phyloP scores from a whole-genome alignment of 2,329 filamentous ascomycete species.

The Fonsecaea pedrosoi region DNA sequence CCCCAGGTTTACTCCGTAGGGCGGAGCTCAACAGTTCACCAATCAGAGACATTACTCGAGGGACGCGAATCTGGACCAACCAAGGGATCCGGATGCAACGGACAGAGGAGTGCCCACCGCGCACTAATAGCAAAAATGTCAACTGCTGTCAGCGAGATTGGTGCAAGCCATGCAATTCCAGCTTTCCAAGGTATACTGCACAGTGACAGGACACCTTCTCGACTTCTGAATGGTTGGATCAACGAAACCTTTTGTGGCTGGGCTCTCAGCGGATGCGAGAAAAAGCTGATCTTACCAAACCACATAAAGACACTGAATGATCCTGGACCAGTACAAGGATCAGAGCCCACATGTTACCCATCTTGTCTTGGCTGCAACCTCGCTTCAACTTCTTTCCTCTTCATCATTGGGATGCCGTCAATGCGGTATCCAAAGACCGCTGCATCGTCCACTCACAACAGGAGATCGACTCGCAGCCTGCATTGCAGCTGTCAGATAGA shows the following conservation, averaged over 20 bases:
- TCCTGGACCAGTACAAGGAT: neutral
- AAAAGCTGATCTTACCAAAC: neutral
- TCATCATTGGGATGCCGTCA: neutral
- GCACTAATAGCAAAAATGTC: neutral
- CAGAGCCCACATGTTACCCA: neutral
- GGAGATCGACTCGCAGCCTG: neutral
- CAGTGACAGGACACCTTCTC: neutral
- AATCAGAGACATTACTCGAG: neutral
- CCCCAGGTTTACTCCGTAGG: neutral
- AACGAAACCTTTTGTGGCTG: neutral
- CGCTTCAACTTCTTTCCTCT: neutral
- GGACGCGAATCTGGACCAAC: neutral
- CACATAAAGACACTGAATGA: neutral
- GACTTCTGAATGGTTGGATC: neutral
- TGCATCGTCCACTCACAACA: neutral
- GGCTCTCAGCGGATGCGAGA: neutral
- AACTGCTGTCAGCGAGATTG: neutral
- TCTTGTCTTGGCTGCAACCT: constrained; percentile 3
- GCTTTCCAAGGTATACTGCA: neutral
- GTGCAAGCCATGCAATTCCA: neutral
- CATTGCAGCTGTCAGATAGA: neutral
- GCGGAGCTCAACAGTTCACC: neutral
- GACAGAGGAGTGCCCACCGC: neutral
- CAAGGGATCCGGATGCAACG: neutral
- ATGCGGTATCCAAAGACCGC: neutral